Conservation (phyloP, 768 basidiomycete species). For the Dioszegia hungarica region DNA sequence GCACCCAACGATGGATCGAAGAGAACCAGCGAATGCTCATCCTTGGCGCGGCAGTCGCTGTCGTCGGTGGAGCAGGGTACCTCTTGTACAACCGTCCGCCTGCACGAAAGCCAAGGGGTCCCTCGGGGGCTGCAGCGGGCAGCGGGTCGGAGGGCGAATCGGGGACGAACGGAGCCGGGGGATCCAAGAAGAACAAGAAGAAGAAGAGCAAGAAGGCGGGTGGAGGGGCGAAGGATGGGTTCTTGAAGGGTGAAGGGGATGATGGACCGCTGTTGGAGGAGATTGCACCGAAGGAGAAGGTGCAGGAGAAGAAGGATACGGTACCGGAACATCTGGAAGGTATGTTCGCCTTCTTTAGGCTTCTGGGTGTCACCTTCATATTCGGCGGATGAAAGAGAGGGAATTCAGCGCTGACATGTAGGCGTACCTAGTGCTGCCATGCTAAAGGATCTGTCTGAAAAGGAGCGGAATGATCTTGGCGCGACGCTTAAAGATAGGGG, state of each 20-base stretch:
- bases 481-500: constrained; percentile 51
- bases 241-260: constrained; percentile 22
- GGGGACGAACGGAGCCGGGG: not conserved
- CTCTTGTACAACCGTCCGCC: constrained; percentile 52
- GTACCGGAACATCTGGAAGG: constrained; percentile 25
- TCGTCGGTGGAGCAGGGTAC: constrained; percentile 70
- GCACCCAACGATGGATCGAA: constrained; percentile 41
- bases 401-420: constrained; percentile 5
- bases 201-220: constrained; percentile 50
- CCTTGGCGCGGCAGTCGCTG: constrained; percentile 63
- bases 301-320: constrained; percentile 7
- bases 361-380: no score
- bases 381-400: no score
- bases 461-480: constrained; percentile 56
- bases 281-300: constrained; percentile 17
- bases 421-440: constrained; percentile 39
- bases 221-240: constrained; percentile 54
- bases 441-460: constrained; percentile 36
- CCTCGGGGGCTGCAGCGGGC: no score
- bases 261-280: constrained; percentile 82
- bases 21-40: constrained; percentile 75
- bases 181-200: constrained; percentile 48
- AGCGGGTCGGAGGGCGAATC: not conserved
- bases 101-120: no score
- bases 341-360: constrained; percentile 1